These are phyloP conservation scores for Carex scoparia DNA, from an alignment of 176 grass and related monocot genomes.

Conservation along the genomic window DNA sequence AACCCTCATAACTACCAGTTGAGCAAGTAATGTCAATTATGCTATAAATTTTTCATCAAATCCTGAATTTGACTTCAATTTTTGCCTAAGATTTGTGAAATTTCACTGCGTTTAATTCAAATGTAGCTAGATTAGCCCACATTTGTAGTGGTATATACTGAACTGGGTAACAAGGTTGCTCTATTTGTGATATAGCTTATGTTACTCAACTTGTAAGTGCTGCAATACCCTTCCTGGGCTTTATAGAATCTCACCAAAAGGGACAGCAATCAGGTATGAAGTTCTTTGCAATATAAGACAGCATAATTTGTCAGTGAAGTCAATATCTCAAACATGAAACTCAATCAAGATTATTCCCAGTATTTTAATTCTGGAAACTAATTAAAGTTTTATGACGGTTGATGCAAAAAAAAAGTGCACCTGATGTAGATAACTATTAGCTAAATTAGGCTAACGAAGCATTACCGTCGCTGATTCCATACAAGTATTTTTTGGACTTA, in stretches of 20 bases:
- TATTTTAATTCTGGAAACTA: too few relatives aligned
- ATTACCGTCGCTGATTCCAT: not conserved
- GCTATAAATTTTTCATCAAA: not conserved
- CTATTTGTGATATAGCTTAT: not conserved
- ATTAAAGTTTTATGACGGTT: too few relatives aligned
- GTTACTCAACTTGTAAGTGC: not conserved
- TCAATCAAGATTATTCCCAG: too few relatives aligned
- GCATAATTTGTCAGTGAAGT: not conserved
- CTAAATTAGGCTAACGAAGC: not conserved
- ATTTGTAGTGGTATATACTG: not conserved
- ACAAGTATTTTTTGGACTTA: not conserved
- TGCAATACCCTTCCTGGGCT: not conserved
- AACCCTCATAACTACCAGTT: not conserved
- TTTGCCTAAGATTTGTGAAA: not conserved
- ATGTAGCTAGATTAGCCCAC: not conserved
- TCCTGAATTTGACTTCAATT: not conserved
- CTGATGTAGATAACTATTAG: too few relatives aligned
- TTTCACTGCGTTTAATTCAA: not conserved
- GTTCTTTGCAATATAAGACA: not conserved
- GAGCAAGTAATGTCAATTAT: not conserved
- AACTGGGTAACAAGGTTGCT: not conserved
- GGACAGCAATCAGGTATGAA: not conserved
- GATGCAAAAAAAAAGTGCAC: too few relatives aligned
- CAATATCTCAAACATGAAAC: not conserved
- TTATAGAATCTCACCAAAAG: not conserved